Conservation (phyloP, 176 grass and related monocot species). For the Poa pratensis region DNA sequence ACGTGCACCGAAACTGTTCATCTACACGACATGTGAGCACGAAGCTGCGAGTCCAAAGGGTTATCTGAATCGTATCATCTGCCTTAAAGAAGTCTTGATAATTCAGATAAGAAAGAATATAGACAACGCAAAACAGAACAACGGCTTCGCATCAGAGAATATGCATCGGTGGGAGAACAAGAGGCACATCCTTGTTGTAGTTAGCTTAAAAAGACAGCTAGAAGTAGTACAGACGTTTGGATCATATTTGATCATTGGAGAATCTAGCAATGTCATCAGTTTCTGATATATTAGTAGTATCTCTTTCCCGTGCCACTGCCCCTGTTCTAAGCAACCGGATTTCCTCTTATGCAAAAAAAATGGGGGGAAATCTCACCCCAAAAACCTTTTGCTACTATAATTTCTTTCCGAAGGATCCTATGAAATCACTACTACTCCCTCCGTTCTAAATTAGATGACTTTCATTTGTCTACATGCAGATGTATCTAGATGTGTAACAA, state of each 20-base stretch:
- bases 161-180: slow-evolving; percentile 8
- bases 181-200: neutral
- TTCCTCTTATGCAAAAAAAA: too few relatives aligned
- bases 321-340: too few relatives aligned
- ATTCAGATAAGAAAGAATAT: neutral
- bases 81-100: neutral
- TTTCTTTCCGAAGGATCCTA: too few relatives aligned
- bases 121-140: neutral
- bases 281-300: too few relatives aligned
- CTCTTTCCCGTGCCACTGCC: too few relatives aligned
- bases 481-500: too few relatives aligned
- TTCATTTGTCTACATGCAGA: too few relatives aligned
- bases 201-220: neutral
- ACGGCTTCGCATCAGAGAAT: neutral
- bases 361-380: too few relatives aligned
- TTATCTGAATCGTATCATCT: neutral
- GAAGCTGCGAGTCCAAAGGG: neutral
- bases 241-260: neutral
- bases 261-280: neutral
- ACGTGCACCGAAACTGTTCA: neutral
- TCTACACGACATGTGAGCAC: neutral
- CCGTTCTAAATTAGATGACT: too few relatives aligned
- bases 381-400: too few relatives aligned
- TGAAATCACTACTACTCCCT: too few relatives aligned
- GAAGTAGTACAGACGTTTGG: neutral